A percentile compares a stretch with the other conserved stretches of the same genome.
Evolutionary conservation across 2,329 filamentous ascomycete species (phyloP).

Genomic region (Stemphylium lycopersici): DNA sequence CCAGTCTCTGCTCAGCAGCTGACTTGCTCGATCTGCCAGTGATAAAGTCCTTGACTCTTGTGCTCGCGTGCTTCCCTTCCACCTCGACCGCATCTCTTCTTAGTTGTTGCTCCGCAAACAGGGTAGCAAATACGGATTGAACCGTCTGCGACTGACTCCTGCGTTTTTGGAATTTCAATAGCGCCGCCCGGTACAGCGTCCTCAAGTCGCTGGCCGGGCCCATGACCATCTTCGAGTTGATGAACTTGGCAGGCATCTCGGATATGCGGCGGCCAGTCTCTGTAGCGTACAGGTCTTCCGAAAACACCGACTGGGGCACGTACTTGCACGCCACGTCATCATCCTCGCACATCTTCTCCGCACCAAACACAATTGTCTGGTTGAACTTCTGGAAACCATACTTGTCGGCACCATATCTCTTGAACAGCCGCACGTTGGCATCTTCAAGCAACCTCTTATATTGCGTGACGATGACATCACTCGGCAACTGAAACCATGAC

Average conservation of each 20-base stretch:
- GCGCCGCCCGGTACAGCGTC: conserved; percentile 53
- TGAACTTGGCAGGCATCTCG: conserved; percentile 48
- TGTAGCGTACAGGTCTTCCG: conserved; percentile 56
- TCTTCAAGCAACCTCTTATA: conserved; percentile 63
- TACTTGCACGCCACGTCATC: conserved; percentile 59
- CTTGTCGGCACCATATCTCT: conserved; percentile 54
- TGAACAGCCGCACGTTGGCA: conserved; percentile 59
- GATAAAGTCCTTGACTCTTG: conserved; percentile 25
- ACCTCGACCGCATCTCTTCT: conserved; percentile 51
- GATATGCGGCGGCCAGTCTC: conserved; percentile 47
- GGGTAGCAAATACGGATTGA: conserved; percentile 56
- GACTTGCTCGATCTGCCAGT: conserved; percentile 44
- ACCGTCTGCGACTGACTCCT: conserved; percentile 44
- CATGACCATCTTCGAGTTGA: conserved; percentile 58
- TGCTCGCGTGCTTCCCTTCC: conserved; percentile 6
- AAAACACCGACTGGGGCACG: conserved; percentile 59
- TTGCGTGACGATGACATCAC: conserved; percentile 66
- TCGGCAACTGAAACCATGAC: conserved; percentile 69
- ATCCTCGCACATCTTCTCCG: conserved; percentile 60
- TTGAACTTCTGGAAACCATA: conserved; percentile 44
- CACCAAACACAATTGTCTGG: conserved; percentile 63
- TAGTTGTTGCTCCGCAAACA: conserved; percentile 62
- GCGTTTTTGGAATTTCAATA: conserved; percentile 45
- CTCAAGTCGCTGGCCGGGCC: conserved; percentile 58
- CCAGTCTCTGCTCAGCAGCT: conserved; percentile 35